Evolutionary conservation across 139 green algal species (phyloP).

Genomic region (Chlorella sp.): DNA sequence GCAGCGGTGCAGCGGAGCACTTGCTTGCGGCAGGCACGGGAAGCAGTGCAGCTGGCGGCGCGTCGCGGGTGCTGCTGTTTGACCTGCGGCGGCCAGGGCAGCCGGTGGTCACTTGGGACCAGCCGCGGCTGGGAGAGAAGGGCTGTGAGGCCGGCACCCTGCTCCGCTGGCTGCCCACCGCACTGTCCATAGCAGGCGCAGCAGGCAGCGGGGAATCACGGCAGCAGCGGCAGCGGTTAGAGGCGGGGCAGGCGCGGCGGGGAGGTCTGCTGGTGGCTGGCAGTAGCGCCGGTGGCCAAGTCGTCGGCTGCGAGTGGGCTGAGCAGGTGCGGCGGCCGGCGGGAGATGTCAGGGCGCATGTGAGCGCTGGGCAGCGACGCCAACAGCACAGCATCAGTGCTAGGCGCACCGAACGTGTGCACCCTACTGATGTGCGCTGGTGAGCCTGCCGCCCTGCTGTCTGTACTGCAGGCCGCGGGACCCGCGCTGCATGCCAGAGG

Average conservation of each 20-base stretch:
- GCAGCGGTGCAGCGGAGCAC: neutral
- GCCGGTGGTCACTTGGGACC: slow-evolving; percentile 30
- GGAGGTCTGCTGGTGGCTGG: slow-evolving; percentile 2
- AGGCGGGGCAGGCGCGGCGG: neutral
- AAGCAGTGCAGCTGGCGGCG: neutral
- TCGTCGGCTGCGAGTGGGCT: slow-evolving; percentile 5
- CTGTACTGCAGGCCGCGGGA: neutral
- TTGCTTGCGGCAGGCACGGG: slow-evolving; percentile 1
- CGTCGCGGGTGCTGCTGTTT: slow-evolving; percentile 27
- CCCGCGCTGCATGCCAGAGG: neutral
- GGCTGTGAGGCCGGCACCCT: neutral
- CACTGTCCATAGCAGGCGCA: neutral
- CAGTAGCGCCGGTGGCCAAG: neutral
- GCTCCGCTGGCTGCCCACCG: slow-evolving; percentile 13
- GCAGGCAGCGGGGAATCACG: neutral
- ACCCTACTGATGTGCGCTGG: too few relatives aligned
- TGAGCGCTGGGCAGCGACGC: too few relatives aligned
- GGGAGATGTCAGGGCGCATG: neutral
- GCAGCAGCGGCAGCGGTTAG: neutral
- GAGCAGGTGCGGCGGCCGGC: neutral
- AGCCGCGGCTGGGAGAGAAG: neutral
- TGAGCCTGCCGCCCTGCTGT: neutral
- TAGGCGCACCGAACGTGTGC: too few relatives aligned
- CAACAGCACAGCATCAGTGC: too few relatives aligned
- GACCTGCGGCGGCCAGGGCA: slow-evolving; percentile 19